Base-by-base conservation (phyloP, 306 rosid species). In the Vachellia collinsii region DNA sequence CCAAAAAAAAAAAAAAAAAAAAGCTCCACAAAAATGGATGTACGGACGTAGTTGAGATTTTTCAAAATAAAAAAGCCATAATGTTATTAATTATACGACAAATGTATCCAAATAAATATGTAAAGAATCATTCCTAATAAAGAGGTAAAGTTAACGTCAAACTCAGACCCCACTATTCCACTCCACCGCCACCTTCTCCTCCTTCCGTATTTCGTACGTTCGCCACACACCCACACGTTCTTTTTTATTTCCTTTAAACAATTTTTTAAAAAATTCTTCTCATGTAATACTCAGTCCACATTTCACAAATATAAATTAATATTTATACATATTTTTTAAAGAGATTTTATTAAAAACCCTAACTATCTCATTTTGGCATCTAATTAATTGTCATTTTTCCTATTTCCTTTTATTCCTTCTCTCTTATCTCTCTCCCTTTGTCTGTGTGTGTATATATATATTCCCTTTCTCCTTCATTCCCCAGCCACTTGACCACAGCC, bases 141-240 rank as follows among this genome's bases (percentile, higher is more conserved):
- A 66, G 13, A 68, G 73, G 19, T 13, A 14, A 44, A 70, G 75
- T 70, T 20, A 25, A 23, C 59, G 42, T 47, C 54, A 11, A 65
- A 65, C 66, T 42, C 47, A 8, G 42, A 42, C 75, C 70, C 70
- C 76, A 68, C 77, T 69, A 12, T 25, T 29, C 80, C 83, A 70
- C n/a, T n/a, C 77, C 83, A 70, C n/a, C 22, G 7, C 65, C 41
- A 59, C 65, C 77, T 42, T 7, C 16, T 5, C 23, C 25, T 46
- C 42, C 71, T 84, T 84, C 79, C 82, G 79, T 72, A 80, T 70
- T 65, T 34, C 81, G 76, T 71, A 76, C 77, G 12, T 12, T 51
- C 67, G 14, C 37, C 58, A n/a, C 42, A 38, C 46, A 20, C 14
- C 56, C 75, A 20, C 20, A 39, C 11, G 19, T 37, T 29, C 19